A percentile compares a stretch with the other conserved stretches of the same genome.
Conservation (phyloP, 225 moss, liverwort and hornwort genomes). For the Antitrichia curtipendula region DNA sequence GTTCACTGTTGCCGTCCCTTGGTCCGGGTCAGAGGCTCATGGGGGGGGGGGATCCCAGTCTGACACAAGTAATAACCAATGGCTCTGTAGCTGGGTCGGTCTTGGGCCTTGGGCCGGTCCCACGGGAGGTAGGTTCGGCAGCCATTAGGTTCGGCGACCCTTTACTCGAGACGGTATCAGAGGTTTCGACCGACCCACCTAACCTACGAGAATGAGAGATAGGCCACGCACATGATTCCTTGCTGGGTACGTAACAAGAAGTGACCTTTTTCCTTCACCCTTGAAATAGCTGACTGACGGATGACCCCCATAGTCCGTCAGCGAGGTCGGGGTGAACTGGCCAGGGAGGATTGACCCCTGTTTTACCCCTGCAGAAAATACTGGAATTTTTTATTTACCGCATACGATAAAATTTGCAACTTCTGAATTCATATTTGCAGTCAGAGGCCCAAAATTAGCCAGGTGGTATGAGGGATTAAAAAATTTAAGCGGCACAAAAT, state of each 20-base stretch:
- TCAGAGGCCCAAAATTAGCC: too few relatives aligned
- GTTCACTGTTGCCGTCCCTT: not conserved
- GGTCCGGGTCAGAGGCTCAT: not conserved
- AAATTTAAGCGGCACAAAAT: too few relatives aligned
- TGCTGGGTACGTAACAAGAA: conserved; percentile 3
- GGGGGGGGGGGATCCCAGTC: not conserved
- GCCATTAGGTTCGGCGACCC: not conserved
- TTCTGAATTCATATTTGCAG: too few relatives aligned
- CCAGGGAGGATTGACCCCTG: too few relatives aligned
- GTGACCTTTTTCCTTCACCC: not conserved
- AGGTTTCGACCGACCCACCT: not conserved
- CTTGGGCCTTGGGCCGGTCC: not conserved
- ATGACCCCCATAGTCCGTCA: not conserved
- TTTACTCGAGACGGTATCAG: not conserved
- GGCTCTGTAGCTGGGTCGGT: not conserved
- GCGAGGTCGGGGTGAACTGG: too few relatives aligned
- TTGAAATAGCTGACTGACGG: not conserved
- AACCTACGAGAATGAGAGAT: not conserved
- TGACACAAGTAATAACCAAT: not conserved
- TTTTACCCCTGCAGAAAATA: too few relatives aligned
- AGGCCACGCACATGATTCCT: conserved; percentile 2
- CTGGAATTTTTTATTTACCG: too few relatives aligned
- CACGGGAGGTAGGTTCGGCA: not conserved
- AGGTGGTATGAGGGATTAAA: too few relatives aligned
- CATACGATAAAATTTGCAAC: too few relatives aligned